These are phyloP conservation scores for Phytophthora rubi DNA, from an alignment of 352 stramenopile species.

Conservation along the genomic window DNA sequence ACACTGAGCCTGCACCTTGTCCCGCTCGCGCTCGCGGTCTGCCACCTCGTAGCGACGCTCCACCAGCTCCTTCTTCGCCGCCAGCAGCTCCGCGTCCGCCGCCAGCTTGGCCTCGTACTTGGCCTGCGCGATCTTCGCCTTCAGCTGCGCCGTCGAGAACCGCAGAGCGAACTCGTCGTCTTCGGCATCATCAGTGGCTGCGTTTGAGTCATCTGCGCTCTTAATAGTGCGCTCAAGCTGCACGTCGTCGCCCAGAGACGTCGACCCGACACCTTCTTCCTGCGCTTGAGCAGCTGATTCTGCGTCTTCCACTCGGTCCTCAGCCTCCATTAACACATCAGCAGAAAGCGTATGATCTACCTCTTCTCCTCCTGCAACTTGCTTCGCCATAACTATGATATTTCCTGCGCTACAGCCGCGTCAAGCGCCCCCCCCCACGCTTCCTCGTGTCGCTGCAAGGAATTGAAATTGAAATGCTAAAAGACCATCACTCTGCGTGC, in stretches of 20 bases:
- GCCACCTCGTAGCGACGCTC: conserved; percentile 47
- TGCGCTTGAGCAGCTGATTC: conserved; percentile 3
- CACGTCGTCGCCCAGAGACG: background rate
- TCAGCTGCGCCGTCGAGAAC: conserved; percentile 60
- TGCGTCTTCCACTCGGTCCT: conserved; percentile 3
- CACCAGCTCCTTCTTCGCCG: conserved; percentile 52
- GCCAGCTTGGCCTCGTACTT: conserved; percentile 61
- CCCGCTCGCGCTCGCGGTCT: conserved; percentile 32
- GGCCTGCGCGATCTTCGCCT: conserved; percentile 58
- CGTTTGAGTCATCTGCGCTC: background rate
- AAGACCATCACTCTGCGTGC: conserved; percentile 12
- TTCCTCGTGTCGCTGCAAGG: background rate
- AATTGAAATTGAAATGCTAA: conserved; percentile 14
- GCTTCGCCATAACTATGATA: background rate
- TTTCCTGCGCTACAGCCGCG: background rate
- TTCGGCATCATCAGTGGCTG: background rate
- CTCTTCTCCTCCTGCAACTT: conserved; percentile 1
- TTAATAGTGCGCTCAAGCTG: conserved; percentile 1
- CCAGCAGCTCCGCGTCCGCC: conserved; percentile 54
- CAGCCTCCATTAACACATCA: conserved; percentile 17
- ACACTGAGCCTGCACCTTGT: conserved; percentile 23
- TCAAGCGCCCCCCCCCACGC: background rate
- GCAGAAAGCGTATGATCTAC: background rate
- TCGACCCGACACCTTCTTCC: background rate
- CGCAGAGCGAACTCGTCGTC: conserved; percentile 32